These are phyloP conservation scores for Cyclocybe cylindracea DNA, from an alignment of 768 basidiomycete species.

Conservation along the genomic window DNA sequence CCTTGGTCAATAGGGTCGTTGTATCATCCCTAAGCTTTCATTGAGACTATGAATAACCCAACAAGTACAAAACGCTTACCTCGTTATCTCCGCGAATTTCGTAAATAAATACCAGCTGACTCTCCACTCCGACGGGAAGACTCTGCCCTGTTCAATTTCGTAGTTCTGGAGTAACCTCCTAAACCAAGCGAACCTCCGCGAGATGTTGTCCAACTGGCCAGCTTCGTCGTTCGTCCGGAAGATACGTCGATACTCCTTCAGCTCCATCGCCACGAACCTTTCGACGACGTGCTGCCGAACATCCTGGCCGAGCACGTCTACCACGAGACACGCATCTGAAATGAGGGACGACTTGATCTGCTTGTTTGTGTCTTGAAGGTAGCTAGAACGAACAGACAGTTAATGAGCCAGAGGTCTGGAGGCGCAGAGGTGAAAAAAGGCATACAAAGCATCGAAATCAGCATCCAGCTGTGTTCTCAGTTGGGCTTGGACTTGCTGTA, in stretches of 20 bases:
- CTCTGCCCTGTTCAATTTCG: slow-evolving; percentile 81
- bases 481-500: slow-evolving; percentile 82
- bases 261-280: slow-evolving; percentile 84
- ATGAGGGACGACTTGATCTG: slow-evolving; percentile 66
- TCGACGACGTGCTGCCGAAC: slow-evolving; percentile 81
- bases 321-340: slow-evolving; percentile 82
- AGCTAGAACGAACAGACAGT: slow-evolving; percentile 43
- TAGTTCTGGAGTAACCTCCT: slow-evolving; percentile 79
- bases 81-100: slow-evolving; percentile 89
- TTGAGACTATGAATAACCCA: neutral
- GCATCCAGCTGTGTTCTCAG: slow-evolving; percentile 79
- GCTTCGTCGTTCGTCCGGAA: slow-evolving; percentile 94
- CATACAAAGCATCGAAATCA: slow-evolving; percentile 93
- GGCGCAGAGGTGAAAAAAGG: slow-evolving; percentile 6
- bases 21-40: slow-evolving; percentile 71
- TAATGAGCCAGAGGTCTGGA: slow-evolving; percentile 1
- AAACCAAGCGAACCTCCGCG: slow-evolving; percentile 95
- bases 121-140: slow-evolving; percentile 87
- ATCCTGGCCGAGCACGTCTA: slow-evolving; percentile 87
- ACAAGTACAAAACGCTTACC: slow-evolving; percentile 45
- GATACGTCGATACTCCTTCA: slow-evolving; percentile 95
- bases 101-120: slow-evolving; percentile 80
- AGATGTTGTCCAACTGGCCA: slow-evolving; percentile 93
- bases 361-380: slow-evolving; percentile 74
- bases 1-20: slow-evolving; percentile 76